Evolutionary conservation across 164 flowering plant species (phyloP), one percentile per base, ranked within the genome.

Genomic region (Dillenia turbinata): DNA sequence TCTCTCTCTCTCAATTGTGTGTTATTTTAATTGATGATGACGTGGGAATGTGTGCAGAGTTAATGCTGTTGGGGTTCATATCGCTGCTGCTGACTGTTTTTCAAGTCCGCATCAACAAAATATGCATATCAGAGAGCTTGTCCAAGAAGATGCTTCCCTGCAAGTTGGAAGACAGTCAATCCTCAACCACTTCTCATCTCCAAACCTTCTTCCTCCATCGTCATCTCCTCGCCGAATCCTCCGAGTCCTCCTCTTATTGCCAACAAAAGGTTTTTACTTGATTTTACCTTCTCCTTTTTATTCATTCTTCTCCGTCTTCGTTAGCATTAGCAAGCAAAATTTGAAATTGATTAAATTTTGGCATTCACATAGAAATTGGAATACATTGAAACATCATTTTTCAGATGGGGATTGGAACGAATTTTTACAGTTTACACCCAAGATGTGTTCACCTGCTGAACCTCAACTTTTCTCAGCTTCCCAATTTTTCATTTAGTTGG

Each of bases 51-150:
- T 55, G 44, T 67, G 74, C 89, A 90, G 97, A 90, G 79, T 70
- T 90, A 85, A 88, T 90, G 97, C 65, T 90, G 47, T 52, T 90
- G 82, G 94, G 97, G 50, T 90, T 90, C 69, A 86, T 90, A 56
- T 88, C 97, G 3, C 78, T 90, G 62, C 73, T 90, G 13, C 67
- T 90, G 54, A 77, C 89, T 0, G 89, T 86, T 0, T 73, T 65
- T 22, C 87, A 88, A 73, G 64, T 43, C 8, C 12, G 66, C 13
- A 85, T 90, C 12, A 61, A 65, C 14, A 75, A 59, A 58, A 67
- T 85, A 12, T 90, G 97, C 65, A 75, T 90, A 11, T 62, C 86
- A 0, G 49, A 71, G 49, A 11, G 61, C 44, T 69, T 74, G 24
- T 69, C 73, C 8, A 9, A 52, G 9, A 62, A 78, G 19, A 61